Evolutionary conservation across 73 alveolate genomes (phyloP), one percentile per base, ranked within the genome.

Genomic region (Durusdinium trenchii): DNA sequence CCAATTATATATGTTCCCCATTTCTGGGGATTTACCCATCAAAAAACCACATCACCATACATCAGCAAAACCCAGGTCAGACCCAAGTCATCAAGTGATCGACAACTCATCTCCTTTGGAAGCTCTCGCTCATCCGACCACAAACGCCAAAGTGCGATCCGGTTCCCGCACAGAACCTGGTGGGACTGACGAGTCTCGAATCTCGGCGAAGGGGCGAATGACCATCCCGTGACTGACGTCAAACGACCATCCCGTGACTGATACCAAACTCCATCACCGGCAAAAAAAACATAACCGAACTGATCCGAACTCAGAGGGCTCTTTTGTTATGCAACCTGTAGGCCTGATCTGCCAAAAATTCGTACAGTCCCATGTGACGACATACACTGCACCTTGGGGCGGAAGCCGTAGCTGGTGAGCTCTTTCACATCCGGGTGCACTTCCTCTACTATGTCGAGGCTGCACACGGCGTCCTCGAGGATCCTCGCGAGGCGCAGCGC

Each of bases 371-470:
- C n/a, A n/a, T n/a, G n/a, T n/a, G n/a, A n/a, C n/a, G n/a, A n/a
- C n/a, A n/a, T n/a, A n/a, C n/a, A n/a, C n/a, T n/a, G n/a, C n/a
- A n/a, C n/a, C n/a, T n/a, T n/a, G n/a, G n/a, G n/a, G n/a, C n/a
- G n/a, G n/a, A n/a, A n/a, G n/a, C n/a, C n/a, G n/a, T n/a, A n/a
- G 28, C 20, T 54, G 64, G 64, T 54, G 89, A 20, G 61, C 89
- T 78, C 40, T 12, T 20, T 47, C 89, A 45, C 16, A 20, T 78
- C 94, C 46, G 94, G 82, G 43, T 40, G 73, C 32, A 32, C 36
- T 52, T 36, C 96, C 96, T 89, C 73, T 4, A 64, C 69, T 23
- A 89, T 67, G 85, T 89, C 96, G 48, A 89, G 71, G 86, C 96
- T 64, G 86, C 96, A 89, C 9, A 89, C 86, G 46, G 96, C 96